phyloP scores from a whole-genome alignment of 768 basidiomycete species.

The Gymnopilus junonius region DNA sequence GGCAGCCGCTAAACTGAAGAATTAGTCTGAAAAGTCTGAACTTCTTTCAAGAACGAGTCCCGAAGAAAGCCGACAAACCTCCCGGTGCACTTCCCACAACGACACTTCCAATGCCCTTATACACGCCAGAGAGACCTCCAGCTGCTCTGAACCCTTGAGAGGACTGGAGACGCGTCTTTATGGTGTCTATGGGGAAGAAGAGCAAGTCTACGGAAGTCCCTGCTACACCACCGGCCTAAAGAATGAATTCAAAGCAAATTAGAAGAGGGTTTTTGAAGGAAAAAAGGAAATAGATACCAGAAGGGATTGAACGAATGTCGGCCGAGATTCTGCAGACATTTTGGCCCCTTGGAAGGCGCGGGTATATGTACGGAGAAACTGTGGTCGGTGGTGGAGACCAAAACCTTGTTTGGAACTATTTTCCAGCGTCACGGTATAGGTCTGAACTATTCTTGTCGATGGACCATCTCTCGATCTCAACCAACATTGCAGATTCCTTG shows the following conservation, averaged over 20 bases:
- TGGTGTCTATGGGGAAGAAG: constrained; percentile 95
- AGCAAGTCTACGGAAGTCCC: constrained; percentile 93
- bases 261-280: no score
- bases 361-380: not conserved
- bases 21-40: not conserved
- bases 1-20: constrained; percentile 71
- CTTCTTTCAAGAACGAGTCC: no score
- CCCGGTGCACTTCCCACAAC: constrained; percentile 95
- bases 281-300: constrained; percentile 45
- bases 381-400: not conserved
- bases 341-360: not conserved
- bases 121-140: constrained; percentile 90
- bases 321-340: constrained; percentile 27
- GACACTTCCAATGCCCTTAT: constrained; percentile 93
- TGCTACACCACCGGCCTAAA: constrained; percentile 86
- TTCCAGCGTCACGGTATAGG: not conserved
- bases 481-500: no score
- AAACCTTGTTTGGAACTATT: not conserved
- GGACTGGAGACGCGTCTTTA: constrained; percentile 95
- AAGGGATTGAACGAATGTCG: constrained; percentile 35
- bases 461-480: no score
- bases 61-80: constrained; percentile 57
- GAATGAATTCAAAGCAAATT: not conserved
- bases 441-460: no score
- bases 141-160: constrained; percentile 81